Base-by-base conservation (phyloP, 2,329 filamentous ascomycete species). In the Fusarium acutatum region DNA sequence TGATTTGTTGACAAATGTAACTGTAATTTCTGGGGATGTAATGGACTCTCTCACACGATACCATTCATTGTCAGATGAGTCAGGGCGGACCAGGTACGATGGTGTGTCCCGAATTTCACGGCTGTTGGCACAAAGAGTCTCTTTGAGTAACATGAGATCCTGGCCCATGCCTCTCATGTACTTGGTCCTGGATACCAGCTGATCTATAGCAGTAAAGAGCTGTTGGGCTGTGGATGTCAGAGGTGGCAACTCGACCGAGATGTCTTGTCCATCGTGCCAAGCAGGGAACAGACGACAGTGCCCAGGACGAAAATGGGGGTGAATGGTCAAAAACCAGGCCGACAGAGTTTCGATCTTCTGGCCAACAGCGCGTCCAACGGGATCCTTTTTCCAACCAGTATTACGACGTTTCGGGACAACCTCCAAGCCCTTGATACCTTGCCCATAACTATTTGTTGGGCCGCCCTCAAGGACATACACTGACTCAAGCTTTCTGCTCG, bases 51-150 rank as follows among this genome's bases (percentile, higher is more conserved):
- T 76, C 20, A 80, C 72, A 8, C 34, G 34, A 30, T 65, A 68
- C 79, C 79, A 80, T 13, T 78, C 76, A 1, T 63, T 54, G 5
- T 78, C 66, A 3, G 59, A 72, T 6, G 75, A 69, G 3, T 58
- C 17, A 2, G 69, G 68, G 1, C 44, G 58, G 10, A 80, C 49
- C 11, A 80, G 37, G 18, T 73, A 77, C 11, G 59, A 67, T 8
- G 67, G 65, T 2, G 35, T 56, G 32, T 62, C 30, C 30, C 50
- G 46, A 6, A 38, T n/a, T 11, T 47, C 32, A 13, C 26, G n/a
- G 13, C 26, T 34, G 12, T 50, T 37, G 10, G 28, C 52, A 17
- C 59, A 61, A 2, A 62, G 43, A 12, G 49, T 20, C 12, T 77
- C 63, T 17, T 63, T 72, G 26, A 80, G 58, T 11, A 77, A 60